A percentile compares a stretch with the other conserved stretches of the same genome.
phyloP scores from a whole-genome alignment of 2,329 filamentous ascomycete genomes.

The Aspergillus costaricaensis region DNA sequence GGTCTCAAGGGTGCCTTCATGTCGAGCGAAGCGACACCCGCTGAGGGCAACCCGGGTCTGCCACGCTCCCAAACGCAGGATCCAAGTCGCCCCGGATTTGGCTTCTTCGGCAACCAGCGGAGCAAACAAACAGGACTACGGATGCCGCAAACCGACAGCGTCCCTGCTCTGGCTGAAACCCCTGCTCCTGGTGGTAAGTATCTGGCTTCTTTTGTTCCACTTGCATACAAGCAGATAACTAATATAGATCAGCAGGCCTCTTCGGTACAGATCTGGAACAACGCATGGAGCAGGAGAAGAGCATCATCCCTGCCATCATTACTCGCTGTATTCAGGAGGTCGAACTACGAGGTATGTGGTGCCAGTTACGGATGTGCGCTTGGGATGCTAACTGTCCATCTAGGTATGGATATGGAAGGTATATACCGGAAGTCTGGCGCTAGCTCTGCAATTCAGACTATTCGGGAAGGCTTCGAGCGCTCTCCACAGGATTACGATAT shows the following conservation, averaged over 20 bases:
- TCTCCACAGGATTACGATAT: conserved; percentile 78
- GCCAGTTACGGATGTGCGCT: neutral
- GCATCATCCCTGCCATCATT: conserved; percentile 86
- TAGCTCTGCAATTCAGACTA: conserved; percentile 82
- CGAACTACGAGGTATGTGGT: conserved; percentile 70
- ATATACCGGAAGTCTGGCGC: conserved; percentile 98
- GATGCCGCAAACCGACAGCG: conserved; percentile 47
- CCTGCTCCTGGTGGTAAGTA: conserved; percentile 41
- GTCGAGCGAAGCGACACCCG: conserved; percentile 59
- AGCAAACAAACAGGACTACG: conserved; percentile 43
- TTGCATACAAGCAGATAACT: conserved; percentile 13
- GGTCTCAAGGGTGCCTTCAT: conserved; percentile 90
- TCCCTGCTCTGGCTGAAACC: conserved; percentile 42
- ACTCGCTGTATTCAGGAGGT: conserved; percentile 96
- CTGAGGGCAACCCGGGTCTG: conserved; percentile 32
- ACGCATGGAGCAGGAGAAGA: conserved; percentile 83
- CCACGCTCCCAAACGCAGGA: conserved; percentile 46
- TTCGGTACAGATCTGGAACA: conserved; percentile 89
- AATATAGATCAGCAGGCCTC: conserved; percentile 52
- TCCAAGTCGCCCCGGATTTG: conserved; percentile 63
- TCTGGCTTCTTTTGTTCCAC: neutral
- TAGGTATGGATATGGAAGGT: conserved; percentile 88
- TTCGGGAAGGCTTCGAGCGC: conserved; percentile 89
- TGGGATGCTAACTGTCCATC: conserved; percentile 16
- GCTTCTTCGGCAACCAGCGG: conserved; percentile 64